Evolutionary conservation across 202 grass and related monocot genomes (phyloP), one percentile per base, ranked within the genome.

Genomic region (Setaria italica): DNA sequence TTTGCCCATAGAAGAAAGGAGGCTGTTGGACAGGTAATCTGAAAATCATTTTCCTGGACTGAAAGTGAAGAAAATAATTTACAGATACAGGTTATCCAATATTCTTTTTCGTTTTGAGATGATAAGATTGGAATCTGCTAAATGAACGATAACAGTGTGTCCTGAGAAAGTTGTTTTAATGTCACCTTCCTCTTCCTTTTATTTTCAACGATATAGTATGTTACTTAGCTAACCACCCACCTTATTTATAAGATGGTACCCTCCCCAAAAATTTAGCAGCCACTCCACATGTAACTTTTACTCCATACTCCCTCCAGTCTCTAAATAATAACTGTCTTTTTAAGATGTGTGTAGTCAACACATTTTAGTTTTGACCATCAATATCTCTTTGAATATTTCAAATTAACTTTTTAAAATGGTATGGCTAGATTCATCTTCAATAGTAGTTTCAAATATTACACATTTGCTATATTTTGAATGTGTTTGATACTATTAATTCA

Each of bases 151-250:
- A 67, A 74, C 15, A 74, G 71, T 35, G 49, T 0, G 2, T 39
- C 45, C 6, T 53, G 20, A 6, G 35, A n/a, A 9, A 51, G n/a
- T 21, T 32, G 6, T 54, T 34, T 80, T 50, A 54, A 53, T 67
- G 30, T 42, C 19, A 10, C n/a, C 21, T 51, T 29, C 32, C 16
- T 49, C 9, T 49, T 32, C 2, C 34, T 64, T 46, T 47, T n/a
- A 19, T 11, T 10, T 65, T 50, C 16, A 17, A 19, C 11, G 7
- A 30, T 49, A 79, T 64, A 46, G 30, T 11, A 29, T 7, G 41
- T 62, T 60, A 62, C n/a, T 67, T 67, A 67, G 49, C 29, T 73
- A 80, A 64, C 30, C 34, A 65, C 33, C 45, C 76, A 80, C 12
- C 58, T 49, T 74, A 70, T 59, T 45, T 78, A 49, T 70, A 9